Evolutionary conservation across 352 stramenopile genomes (phyloP), one percentile per base, ranked within the genome.

Genomic region (Phytophthora boehmeriae): DNA sequence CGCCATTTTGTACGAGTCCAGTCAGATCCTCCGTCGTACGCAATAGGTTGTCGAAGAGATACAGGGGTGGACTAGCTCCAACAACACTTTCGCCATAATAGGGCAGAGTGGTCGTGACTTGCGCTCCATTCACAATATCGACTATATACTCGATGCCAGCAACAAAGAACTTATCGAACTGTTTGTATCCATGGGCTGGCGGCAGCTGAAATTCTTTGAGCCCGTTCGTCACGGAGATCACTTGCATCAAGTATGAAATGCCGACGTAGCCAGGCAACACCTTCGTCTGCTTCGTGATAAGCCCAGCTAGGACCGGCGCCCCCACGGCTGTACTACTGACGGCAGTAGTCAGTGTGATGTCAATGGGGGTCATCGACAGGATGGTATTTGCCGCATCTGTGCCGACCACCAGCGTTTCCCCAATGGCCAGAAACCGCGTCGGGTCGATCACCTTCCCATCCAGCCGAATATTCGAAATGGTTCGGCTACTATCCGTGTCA

Each of bases 1-100:
- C 82, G 13, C 48, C 61, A 13, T 53, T 41, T 8, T 45, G n/a
- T 1, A 93, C 45, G 0, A 87, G 41, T 0, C 51, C 36, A 0
- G 48, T 75, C 32, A 92, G 38, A 36, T 90, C 73, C 8, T 78
- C 76, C 3, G 83, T 91, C 16, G 86, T 90, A 5, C 72, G 75
- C 1, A 92, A 53, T 35, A 54, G 74, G 30, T 92, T 90, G 47
- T 92, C 81, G 32, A 86, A 90, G 0, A 89, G 36, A 38, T 76
- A 84, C 14, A 80, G 48, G 36, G 62, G 43, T 0, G 80, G 80
- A 23, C 14, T 57, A 13, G 63, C 73, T 5, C 20, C 55, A 0
- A 54, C 58, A 11, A 90, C 61, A 47, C 39, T 65, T 20, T 76
- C 61, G 0, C 78, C 75, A 5, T 28, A 50, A 32, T 87, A 90